These are phyloP conservation scores for Candida mattraensis DNA, from an alignment of 805 yeast genomes.

Conservation along the genomic window DNA sequence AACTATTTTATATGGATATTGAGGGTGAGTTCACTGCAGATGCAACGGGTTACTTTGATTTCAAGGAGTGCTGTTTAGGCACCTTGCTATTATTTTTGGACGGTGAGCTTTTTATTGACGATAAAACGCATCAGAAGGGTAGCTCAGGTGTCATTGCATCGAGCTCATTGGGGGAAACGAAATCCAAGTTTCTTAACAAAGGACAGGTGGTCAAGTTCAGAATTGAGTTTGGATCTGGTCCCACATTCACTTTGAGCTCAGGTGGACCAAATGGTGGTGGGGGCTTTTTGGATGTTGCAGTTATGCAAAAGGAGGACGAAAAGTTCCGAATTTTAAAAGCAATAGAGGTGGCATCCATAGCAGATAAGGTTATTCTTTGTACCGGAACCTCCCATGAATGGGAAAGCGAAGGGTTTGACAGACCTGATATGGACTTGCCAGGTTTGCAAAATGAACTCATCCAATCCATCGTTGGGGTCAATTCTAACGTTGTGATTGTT, in stretches of 20 bases:
- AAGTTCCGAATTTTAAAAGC: constrained; percentile 24
- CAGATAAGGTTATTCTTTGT: constrained; percentile 37
- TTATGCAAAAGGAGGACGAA: constrained; percentile 6
- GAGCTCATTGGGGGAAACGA: constrained; percentile 42
- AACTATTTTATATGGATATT: constrained; percentile 42
- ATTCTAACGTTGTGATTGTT: constrained; percentile 37
- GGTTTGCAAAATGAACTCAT: constrained; percentile 35
- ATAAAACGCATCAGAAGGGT: constrained; percentile 54
- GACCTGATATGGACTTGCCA: constrained; percentile 38
- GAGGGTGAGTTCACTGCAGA: constrained; percentile 47
- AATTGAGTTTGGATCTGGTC: neutral
- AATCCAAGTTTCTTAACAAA: constrained; percentile 36
- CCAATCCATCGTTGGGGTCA: constrained; percentile 32
- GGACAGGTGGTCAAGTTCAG: constrained; percentile 38
- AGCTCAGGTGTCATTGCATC: constrained; percentile 57
- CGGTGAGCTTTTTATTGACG: constrained; percentile 52
- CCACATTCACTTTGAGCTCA: neutral
- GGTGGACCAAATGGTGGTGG: constrained; percentile 16
- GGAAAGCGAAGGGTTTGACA: constrained; percentile 42
- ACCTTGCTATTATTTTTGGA: constrained; percentile 56
- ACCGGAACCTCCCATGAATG: constrained; percentile 40
- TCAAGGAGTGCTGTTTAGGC: constrained; percentile 53
- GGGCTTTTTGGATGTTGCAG: constrained; percentile 16
- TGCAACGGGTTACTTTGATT: constrained; percentile 47
- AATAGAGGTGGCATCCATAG: constrained; percentile 32